These are phyloP conservation scores for Barnettozyma sucrosica DNA, from an alignment of 805 yeast species.

Conservation along the genomic window DNA sequence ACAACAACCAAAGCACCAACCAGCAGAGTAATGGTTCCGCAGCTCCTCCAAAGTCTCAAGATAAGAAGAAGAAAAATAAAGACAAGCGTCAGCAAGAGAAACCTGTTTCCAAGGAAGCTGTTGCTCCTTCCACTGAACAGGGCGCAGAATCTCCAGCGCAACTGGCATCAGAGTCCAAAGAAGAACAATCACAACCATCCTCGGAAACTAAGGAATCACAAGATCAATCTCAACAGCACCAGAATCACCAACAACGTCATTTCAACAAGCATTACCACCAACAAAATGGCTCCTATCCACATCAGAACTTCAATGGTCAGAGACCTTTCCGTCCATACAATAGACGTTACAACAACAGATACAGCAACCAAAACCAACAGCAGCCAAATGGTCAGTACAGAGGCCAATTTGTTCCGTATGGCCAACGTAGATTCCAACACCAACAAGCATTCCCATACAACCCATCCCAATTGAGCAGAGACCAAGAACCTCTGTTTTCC, in stretches of 20 bases:
- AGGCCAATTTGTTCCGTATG: conserved; percentile 9
- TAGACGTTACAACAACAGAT: conserved; percentile 19
- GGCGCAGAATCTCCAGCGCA: conserved; percentile 1
- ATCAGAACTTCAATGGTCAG: conserved; percentile 10
- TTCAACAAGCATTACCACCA: conserved; percentile 10
- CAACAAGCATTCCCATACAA: conserved; percentile 6
- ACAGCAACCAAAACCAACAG: conserved; percentile 12
- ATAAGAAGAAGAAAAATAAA: conserved; percentile 25
- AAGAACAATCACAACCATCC: conserved; percentile 9
- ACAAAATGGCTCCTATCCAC: conserved; percentile 15
- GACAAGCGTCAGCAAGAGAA: conserved; percentile 7
- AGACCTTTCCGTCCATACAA: conserved; percentile 21
- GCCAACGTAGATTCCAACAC: conserved; percentile 13
- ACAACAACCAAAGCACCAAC: conserved; percentile 6
- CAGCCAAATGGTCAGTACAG: conserved; percentile 3
- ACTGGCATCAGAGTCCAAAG: conserved; percentile 8
- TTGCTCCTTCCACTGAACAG: conserved; percentile 7
- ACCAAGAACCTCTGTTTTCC: conserved; percentile 19
- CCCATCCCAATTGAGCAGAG: conserved; percentile 8
- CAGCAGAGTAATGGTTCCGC: conserved; percentile 4
- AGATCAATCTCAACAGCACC: conserved; percentile 7
- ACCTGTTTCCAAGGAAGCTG: conserved; percentile 5
- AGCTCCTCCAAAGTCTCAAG: conserved; percentile 10
- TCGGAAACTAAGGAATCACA: conserved; percentile 7
- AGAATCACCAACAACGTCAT: conserved; percentile 14